Conservation (phyloP, 495 filamentous ascomycete species). For the Hypoxylon rickii region DNA sequence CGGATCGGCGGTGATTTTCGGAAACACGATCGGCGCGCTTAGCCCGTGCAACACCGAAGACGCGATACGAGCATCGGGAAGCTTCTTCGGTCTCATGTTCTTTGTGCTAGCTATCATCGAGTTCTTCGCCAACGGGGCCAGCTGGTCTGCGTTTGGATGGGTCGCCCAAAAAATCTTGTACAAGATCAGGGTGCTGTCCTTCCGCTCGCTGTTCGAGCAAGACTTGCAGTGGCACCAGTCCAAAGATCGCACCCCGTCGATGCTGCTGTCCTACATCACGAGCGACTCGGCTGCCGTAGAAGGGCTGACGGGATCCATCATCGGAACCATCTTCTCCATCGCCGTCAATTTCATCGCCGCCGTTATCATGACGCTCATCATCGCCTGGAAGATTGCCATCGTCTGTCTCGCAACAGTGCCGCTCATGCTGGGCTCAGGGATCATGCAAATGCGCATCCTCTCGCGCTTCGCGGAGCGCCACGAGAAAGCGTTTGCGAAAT, state of each 20-base stretch:
- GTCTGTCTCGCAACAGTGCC: constrained; percentile 61
- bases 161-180: constrained; percentile 53
- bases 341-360: constrained; percentile 48
- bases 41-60: constrained; percentile 42
- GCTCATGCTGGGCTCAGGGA: constrained; percentile 56
- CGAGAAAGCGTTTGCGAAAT: constrained; percentile 56
- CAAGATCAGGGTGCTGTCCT: constrained; percentile 49
- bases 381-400: constrained; percentile 66
- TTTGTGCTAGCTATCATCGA: constrained; percentile 56
- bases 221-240: constrained; percentile 56
- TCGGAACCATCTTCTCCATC: constrained; percentile 55
- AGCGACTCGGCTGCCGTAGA: constrained; percentile 55
- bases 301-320: constrained; percentile 48
- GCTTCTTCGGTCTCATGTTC: constrained; percentile 59
- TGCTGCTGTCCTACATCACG: constrained; percentile 56
- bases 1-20: constrained; percentile 56
- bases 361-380: constrained; percentile 58
- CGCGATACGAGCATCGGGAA: constrained; percentile 42
- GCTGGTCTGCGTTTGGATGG: constrained; percentile 53
- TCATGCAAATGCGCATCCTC: constrained; percentile 59
- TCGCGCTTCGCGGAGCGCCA: constrained; percentile 64
- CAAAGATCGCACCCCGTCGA: constrained; percentile 53
- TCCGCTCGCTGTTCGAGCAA: constrained; percentile 52
- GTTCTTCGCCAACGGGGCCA: constrained; percentile 49
- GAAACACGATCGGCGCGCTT: constrained; percentile 48